A percentile compares a stretch with the other conserved stretches of the same genome.
These are phyloP conservation scores for Kernera saxatilis DNA, from an alignment of 345 rosid genomes.

Conservation along the genomic window DNA sequence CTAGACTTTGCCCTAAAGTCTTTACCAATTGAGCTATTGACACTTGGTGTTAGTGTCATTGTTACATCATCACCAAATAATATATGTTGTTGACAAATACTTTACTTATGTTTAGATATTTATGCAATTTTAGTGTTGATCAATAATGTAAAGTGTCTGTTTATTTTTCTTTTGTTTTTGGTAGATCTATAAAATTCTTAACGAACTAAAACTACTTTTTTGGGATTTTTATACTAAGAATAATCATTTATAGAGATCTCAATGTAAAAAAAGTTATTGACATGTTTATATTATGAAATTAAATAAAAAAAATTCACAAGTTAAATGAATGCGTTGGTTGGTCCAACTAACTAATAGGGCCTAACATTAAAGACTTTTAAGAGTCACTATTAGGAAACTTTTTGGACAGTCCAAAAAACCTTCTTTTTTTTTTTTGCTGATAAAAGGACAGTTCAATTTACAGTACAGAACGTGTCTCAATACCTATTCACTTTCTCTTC, in stretches of 20 bases:
- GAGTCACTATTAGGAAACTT: slow-evolving; percentile 1
- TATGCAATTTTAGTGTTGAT: not conserved
- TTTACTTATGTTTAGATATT: not conserved
- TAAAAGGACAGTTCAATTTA: slow-evolving; percentile 19
- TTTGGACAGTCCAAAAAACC: slow-evolving; percentile 20
- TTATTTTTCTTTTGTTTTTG: not conserved
- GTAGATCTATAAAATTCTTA: not conserved
- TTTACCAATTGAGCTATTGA: too few relatives aligned
- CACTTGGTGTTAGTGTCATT: too few relatives aligned
- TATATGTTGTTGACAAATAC: too few relatives aligned
- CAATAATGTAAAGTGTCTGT: not conserved
- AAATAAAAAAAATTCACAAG: not conserved
- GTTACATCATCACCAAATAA: too few relatives aligned
- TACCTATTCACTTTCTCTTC: not conserved
- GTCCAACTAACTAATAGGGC: slow-evolving; percentile 25
- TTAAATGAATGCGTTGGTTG: slow-evolving; percentile 16
- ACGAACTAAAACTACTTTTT: not conserved
- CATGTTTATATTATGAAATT: not conserved
- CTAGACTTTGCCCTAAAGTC: too few relatives aligned
- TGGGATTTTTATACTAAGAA: not conserved
- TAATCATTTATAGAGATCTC: not conserved
- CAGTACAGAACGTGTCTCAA: slow-evolving; percentile 15
- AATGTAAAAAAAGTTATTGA: not conserved
- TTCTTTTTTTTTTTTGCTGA: too few relatives aligned
- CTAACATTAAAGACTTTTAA: slow-evolving; percentile 7